Base-by-base conservation (phyloP, 257 asterid species). In the Ehretia macrophylla region DNA sequence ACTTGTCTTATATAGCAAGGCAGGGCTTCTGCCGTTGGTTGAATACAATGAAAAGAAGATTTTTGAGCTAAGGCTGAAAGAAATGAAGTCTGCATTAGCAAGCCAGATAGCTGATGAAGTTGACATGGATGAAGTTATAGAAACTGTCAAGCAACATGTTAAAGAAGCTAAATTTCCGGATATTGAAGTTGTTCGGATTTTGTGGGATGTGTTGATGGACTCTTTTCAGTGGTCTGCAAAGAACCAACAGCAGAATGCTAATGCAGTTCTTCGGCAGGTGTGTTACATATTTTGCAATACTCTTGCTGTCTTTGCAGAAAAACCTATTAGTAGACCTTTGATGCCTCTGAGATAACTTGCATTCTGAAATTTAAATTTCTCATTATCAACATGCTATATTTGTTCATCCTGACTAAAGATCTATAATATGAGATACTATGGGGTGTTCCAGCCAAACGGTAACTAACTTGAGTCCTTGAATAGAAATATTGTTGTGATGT, bases 201-300 rank as follows among this genome's bases (percentile, higher is more conserved):
- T 86, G 44, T 88, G 97, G 99, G 97, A 92, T 81, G 87, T 86
- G 32, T 68, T 92, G 83, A 91, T 91, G 98, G 98, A 91, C 78
- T 95, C 98, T 42, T 95, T 91, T 63, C 96, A 88, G 60, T 88
- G 98, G 98, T 91, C 98, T 51, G 96, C 92, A 38, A 91, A 91
- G 79, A 91, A 91, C 66, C 98, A 91, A 70, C 98, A 91, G 69
- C 98, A 91, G 68, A 91, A 91, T 71, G 94, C 98, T 44, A 91
- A 91, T 73, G 71, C 77, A 20, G 96, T 90, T 42, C 80, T 91
- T 66, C 98, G 96, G 17, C 98, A 85, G 98, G 98, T 91, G 71
- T 68, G 35, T 20, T 21, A 37, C 52, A 14, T 27, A 27, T 12
- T 11, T 21, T 39, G 19, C 52, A 48, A 48, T 48, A 20, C 10